Conservation (phyloP, 2,329 filamentous ascomycete genomes). For the Gyromitra esculenta region DNA sequence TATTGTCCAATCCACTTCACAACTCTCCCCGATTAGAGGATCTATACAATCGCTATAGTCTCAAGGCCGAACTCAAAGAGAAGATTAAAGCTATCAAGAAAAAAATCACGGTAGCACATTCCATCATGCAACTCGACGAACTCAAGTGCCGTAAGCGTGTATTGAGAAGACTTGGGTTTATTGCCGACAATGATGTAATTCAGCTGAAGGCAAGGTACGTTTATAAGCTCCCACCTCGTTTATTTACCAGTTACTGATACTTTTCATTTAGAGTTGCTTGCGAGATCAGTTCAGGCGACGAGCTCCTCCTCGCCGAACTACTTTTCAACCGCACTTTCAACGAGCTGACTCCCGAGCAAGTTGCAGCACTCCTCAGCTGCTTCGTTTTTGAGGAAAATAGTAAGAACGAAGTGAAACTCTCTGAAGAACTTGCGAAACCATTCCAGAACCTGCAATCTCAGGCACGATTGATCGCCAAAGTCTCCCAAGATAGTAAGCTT, state of each 20-base stretch:
- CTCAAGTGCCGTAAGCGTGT: slow-evolving; percentile 96
- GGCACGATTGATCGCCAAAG: slow-evolving; percentile 87
- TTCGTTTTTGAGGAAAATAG: slow-evolving; percentile 99
- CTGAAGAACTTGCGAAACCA: slow-evolving; percentile 86
- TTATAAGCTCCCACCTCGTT: background rate
- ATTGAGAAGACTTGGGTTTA: slow-evolving; percentile 90
- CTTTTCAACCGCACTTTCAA: slow-evolving; percentile 99
- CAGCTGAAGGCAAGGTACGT: slow-evolving; percentile 82
- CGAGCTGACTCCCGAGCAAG: slow-evolving; percentile 86
- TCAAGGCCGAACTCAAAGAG: slow-evolving; percentile 77
- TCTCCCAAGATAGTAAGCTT: slow-evolving; percentile 93
- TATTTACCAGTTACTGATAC: slow-evolving; percentile 2
- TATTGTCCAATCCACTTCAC: slow-evolving; percentile 89
- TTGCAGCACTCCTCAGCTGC: slow-evolving; percentile 84
- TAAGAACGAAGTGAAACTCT: slow-evolving; percentile 74
- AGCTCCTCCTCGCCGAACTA: slow-evolving; percentile 89
- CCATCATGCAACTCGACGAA: slow-evolving; percentile 92
- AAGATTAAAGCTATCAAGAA: slow-evolving; percentile 91
- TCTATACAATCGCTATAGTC: slow-evolving; percentile 85
- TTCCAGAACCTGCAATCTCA: slow-evolving; percentile 87
- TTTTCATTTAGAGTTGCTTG: slow-evolving; percentile 77
- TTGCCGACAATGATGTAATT: slow-evolving; percentile 93
- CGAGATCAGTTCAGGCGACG: slow-evolving; percentile 96
- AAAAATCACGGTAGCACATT: slow-evolving; percentile 82
- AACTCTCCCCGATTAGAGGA: slow-evolving; percentile 84